Percentiles rank a stretch among this genome's conserved stretches.
Evolutionary conservation across 2,329 filamentous ascomycete species (phyloP).

Genomic region (Beauveria asiatica): DNA sequence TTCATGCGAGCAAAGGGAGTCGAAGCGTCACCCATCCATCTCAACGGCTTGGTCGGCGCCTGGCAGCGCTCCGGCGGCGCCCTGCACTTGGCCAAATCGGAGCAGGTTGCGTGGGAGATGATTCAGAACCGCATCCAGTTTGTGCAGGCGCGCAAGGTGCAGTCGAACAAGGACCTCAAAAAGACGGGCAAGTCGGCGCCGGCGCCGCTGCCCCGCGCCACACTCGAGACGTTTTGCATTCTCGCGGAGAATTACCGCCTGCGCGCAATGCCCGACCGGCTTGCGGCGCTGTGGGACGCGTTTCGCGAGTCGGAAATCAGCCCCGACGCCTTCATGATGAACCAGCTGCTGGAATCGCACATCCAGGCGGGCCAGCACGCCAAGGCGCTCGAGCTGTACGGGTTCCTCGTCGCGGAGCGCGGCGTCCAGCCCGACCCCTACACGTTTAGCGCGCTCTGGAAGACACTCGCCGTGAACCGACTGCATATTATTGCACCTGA

Average conservation of each 20-base stretch:
- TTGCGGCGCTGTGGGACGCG: constrained; percentile 53
- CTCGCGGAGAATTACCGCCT: constrained; percentile 64
- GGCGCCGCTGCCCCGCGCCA: constrained; percentile 47
- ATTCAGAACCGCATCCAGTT: constrained; percentile 58
- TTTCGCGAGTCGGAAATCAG: constrained; percentile 56
- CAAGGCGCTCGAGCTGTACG: constrained; percentile 48
- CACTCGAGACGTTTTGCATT: constrained; percentile 69
- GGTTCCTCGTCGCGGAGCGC: constrained; percentile 39
- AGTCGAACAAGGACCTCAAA: background rate
- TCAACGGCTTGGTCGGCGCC: constrained; percentile 75
- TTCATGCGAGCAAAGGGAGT: constrained; percentile 66
- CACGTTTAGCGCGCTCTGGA: constrained; percentile 63
- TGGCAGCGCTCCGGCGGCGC: constrained; percentile 59
- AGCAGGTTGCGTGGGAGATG: constrained; percentile 68
- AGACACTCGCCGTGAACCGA: constrained; percentile 44
- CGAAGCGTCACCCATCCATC: constrained; percentile 60
- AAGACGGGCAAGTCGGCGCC: background rate
- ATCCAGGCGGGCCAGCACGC: constrained; percentile 49
- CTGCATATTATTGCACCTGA: constrained; percentile 27
- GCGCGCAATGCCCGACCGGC: constrained; percentile 47
- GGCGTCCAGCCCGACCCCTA: constrained; percentile 53
- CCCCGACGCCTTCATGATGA: constrained; percentile 68
- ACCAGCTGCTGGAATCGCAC: constrained; percentile 63
- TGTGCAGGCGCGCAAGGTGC: constrained; percentile 39
- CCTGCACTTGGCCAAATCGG: constrained; percentile 50